phyloP scores from a whole-genome alignment of 1,139 yeast genomes.

The Blastobotrys illinoisensis region DNA sequence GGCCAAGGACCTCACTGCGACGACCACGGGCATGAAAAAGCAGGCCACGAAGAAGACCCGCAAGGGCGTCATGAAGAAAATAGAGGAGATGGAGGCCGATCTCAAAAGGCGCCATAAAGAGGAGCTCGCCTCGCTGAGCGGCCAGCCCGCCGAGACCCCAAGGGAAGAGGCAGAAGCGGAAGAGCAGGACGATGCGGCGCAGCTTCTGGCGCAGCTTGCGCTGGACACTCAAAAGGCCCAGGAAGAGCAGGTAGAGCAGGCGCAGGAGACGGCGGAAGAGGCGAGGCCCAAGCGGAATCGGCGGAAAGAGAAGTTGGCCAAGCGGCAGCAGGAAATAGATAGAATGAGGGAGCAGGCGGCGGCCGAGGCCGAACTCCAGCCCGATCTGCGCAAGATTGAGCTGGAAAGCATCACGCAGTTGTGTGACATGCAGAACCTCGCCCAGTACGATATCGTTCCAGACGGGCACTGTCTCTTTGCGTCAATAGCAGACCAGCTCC shows the following conservation, averaged over 20 bases:
- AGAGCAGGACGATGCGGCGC: conserved; percentile 11
- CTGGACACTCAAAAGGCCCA: conserved; percentile 8
- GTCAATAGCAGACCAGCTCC: conserved; percentile 73
- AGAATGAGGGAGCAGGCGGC: conserved; percentile 62
- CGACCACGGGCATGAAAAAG: conserved; percentile 69
- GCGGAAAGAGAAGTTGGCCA: conserved; percentile 76
- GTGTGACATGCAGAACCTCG: conserved; percentile 44
- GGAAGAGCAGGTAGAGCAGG: conserved; percentile 27
- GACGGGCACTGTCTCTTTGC: conserved; percentile 95
- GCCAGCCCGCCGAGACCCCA: not conserved
- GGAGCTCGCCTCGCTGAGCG: conserved; percentile 12
- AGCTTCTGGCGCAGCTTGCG: not conserved
- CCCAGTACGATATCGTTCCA: conserved; percentile 58
- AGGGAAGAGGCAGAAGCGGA: not conserved
- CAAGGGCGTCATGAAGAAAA: conserved; percentile 46
- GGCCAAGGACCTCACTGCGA: conserved; percentile 56
- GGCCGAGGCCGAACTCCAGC: conserved; percentile 58
- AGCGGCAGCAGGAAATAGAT: conserved; percentile 64
- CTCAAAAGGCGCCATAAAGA: conserved; percentile 46
- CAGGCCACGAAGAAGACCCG: conserved; percentile 71
- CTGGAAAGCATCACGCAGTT: conserved; percentile 54
- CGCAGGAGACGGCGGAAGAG: conserved; percentile 39
- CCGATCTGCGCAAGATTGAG: conserved; percentile 69
- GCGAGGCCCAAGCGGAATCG: conserved; percentile 70
- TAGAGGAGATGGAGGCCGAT: conserved; percentile 53